A percentile compares a stretch with the other conserved stretches of the same genome.
Evolutionary conservation across 345 rosid species (phyloP).

Genomic region (Acer campestre): DNA sequence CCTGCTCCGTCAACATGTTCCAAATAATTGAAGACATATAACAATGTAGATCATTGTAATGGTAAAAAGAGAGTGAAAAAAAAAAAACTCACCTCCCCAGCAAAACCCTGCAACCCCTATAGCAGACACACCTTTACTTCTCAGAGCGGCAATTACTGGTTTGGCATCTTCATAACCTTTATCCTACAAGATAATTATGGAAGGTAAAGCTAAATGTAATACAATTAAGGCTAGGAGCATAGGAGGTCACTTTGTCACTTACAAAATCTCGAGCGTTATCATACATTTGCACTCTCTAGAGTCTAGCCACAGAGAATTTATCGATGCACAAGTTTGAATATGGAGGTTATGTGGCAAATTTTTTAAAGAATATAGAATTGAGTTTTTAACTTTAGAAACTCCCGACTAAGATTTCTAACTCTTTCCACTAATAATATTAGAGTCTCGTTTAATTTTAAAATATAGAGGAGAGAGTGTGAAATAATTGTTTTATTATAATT

Average conservation of each 20-base stretch:
- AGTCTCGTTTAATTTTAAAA: too few relatives aligned
- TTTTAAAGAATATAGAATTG: too few relatives aligned
- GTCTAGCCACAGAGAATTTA: background rate
- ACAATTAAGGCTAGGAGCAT: background rate
- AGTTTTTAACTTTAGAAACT: background rate
- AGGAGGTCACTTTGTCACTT: background rate
- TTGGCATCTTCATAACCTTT: conserved; percentile 22
- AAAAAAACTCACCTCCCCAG: conserved; percentile 24
- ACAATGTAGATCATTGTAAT: background rate
- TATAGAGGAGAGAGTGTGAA: too few relatives aligned
- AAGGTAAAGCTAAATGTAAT: background rate
- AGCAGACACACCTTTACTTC: conserved; percentile 20
- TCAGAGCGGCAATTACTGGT: conserved; percentile 13
- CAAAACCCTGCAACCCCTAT: conserved; percentile 21
- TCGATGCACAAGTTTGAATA: background rate
- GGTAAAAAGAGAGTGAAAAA: background rate
- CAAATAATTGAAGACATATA: background rate
- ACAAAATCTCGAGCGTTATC: background rate
- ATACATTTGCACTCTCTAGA: too few relatives aligned
- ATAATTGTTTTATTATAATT: too few relatives aligned
- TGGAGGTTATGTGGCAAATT: too few relatives aligned
- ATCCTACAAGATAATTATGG: background rate
- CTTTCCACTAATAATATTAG: too few relatives aligned
- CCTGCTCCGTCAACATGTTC: background rate
- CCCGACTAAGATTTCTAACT: too few relatives aligned